phyloP scores from a whole-genome alignment of 495 filamentous ascomycete species.

The Podospora pseudocomata region DNA sequence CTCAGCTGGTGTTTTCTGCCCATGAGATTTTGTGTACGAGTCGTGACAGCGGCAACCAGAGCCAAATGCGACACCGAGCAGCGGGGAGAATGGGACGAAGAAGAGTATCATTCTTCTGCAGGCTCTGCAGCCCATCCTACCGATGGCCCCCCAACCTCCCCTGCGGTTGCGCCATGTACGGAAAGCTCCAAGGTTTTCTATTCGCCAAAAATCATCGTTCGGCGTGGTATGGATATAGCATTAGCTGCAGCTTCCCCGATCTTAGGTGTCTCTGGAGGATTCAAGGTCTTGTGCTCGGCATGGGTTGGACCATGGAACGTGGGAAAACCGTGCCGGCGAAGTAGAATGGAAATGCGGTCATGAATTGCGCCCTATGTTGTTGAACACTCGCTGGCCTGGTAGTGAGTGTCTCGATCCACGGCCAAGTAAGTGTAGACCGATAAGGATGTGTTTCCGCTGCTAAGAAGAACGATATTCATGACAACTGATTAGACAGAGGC shows the following conservation, averaged over 20 bases:
- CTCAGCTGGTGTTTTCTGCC: not conserved
- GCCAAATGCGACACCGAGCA: constrained; percentile 10
- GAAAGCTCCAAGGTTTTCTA: not conserved
- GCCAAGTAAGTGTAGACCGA: not conserved
- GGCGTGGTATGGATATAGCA: not conserved
- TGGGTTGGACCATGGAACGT: constrained; percentile 1
- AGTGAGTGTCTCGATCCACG: not conserved
- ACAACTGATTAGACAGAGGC: not conserved
- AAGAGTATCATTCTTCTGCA: not conserved
- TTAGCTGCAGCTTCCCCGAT: constrained; percentile 10
- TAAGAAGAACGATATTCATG: not conserved
- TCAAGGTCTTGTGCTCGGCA: constrained; percentile 6
- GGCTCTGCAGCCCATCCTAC: not conserved
- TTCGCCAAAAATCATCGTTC: not conserved
- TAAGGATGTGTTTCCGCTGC: not conserved
- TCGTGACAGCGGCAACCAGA: constrained; percentile 4
- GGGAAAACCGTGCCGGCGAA: not conserved
- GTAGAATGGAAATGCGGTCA: not conserved
- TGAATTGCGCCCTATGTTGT: not conserved
- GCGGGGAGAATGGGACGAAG: not conserved
- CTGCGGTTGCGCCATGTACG: not conserved
- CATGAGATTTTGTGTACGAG: not conserved
- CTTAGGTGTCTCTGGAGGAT: constrained; percentile 8
- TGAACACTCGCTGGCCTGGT: no score
- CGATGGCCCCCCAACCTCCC: not conserved